phyloP scores from a whole-genome alignment of 176 grass and related monocot species.

The Triticum turgidum region DNA sequence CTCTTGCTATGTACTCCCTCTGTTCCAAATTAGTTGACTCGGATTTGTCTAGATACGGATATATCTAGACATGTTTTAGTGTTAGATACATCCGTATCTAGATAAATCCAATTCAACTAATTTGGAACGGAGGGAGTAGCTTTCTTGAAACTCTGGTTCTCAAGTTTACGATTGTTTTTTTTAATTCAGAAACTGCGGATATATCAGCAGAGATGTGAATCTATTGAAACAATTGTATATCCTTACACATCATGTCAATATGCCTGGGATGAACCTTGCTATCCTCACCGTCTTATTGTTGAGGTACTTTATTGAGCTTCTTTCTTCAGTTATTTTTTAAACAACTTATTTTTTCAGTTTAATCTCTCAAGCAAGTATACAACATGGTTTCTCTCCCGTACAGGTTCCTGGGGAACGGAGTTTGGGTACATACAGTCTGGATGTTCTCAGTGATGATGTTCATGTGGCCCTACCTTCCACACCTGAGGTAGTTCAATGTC shows the following conservation, averaged over 20 bases:
- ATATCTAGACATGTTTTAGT: no score
- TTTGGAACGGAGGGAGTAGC: background rate
- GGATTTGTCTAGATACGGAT: no score
- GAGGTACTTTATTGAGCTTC: constrained; percentile 53
- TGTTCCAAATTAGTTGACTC: no score
- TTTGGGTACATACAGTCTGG: constrained; percentile 93
- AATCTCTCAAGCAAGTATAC: constrained; percentile 20
- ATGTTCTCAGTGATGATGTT: constrained; percentile 68
- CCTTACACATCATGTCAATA: constrained; percentile 91
- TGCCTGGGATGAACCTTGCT: constrained; percentile 98
- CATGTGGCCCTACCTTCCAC: constrained; percentile 71
- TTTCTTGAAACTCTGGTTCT: constrained; percentile 31
- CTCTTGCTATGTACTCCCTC: background rate
- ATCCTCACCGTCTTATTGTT: constrained; percentile 85
- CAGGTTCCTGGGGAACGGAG: constrained; percentile 93
- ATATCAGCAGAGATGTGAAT: constrained; percentile 95
- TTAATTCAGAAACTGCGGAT: constrained; percentile 83
- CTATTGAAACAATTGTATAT: constrained; percentile 86
- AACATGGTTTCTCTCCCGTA: constrained; percentile 26
- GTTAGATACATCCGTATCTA: no score
- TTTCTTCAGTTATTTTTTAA: constrained; percentile 4
- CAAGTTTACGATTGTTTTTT: constrained; percentile 11
- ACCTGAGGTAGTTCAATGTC: constrained; percentile 64
- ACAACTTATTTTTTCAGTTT: constrained; percentile 9
- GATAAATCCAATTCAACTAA: no score